A percentile compares a stretch with the other conserved stretches of the same genome.
Conservation (phyloP, 2,329 filamentous ascomycete genomes). For the Stemphylium beticola region DNA sequence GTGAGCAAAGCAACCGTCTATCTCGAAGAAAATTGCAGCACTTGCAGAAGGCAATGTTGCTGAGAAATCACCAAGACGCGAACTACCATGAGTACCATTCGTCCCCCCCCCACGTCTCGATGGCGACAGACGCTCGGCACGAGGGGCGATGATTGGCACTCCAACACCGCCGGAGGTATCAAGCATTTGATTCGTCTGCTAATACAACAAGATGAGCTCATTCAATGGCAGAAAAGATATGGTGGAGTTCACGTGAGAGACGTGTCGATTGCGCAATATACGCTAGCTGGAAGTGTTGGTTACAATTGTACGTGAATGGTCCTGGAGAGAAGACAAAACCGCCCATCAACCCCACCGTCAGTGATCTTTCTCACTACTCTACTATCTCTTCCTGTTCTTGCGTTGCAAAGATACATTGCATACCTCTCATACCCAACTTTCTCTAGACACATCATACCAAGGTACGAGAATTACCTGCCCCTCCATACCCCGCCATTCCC, state of each 20-base stretch:
- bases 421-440: background rate
- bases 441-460: slow-evolving; percentile 4
- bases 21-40: no score
- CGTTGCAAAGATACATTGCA: background rate
- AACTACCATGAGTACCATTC: background rate
- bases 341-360: slow-evolving; percentile 20
- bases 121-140: slow-evolving; percentile 19
- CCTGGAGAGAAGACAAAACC: slow-evolving; percentile 28
- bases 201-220: slow-evolving; percentile 17
- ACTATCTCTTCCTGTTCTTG: background rate
- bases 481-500: slow-evolving; percentile 36
- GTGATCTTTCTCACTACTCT: background rate
- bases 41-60: background rate
- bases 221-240: slow-evolving; percentile 36
- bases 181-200: slow-evolving; percentile 29
- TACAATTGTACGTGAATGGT: slow-evolving; percentile 16
- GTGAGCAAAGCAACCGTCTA: no score
- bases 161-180: slow-evolving; percentile 26
- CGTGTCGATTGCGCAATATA: slow-evolving; percentile 45
- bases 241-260: slow-evolving; percentile 21
- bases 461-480: slow-evolving; percentile 13
- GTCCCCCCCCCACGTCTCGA: slow-evolving; percentile 1
- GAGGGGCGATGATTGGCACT: slow-evolving; percentile 23
- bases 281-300: slow-evolving; percentile 36
- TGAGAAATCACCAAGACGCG: background rate